Evolutionary conservation across 2,329 filamentous ascomycete species (phyloP).

Genomic region (Pyrenochaeta sp.): DNA sequence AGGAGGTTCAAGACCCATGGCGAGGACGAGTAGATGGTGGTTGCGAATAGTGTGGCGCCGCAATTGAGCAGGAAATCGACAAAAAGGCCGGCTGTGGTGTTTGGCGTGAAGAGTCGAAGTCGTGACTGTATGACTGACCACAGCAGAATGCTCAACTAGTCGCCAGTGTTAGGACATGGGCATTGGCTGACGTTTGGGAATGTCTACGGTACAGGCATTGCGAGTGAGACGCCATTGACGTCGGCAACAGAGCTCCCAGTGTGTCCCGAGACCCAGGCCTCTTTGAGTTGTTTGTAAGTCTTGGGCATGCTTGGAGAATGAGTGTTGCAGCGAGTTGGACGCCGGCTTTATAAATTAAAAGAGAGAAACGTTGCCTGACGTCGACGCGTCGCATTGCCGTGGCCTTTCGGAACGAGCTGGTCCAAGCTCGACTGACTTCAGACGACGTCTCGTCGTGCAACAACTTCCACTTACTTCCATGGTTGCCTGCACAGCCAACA

Average conservation of each 20-base stretch:
- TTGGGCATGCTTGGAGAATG: constrained; percentile 39
- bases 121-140: constrained; percentile 90
- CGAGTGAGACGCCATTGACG: constrained; percentile 84
- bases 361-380: constrained; percentile 6
- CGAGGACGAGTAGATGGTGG: constrained; percentile 80
- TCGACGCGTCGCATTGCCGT: constrained; percentile 27
- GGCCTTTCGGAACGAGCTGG: constrained; percentile 15
- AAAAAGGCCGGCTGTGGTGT: constrained; percentile 70
- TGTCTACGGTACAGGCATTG: constrained; percentile 73
- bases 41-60: constrained; percentile 79
- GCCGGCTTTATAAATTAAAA: constrained; percentile 14
- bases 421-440: constrained; percentile 13
- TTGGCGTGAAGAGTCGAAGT: constrained; percentile 81
- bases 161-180: constrained; percentile 33
- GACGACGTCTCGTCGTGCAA: background rate
- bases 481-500: too few species aligned
- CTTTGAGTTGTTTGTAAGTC: constrained; percentile 89
- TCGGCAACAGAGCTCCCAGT: constrained; percentile 83
- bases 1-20: constrained; percentile 78
- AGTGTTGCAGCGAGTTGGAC: constrained; percentile 17
- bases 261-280: constrained; percentile 93
- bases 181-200: constrained; percentile 17
- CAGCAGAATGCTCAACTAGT: constrained; percentile 78
- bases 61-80: constrained; percentile 91
- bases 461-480: background rate